phyloP scores from a whole-genome alignment of 1,139 yeast species.

The Pichia norvegensis region DNA sequence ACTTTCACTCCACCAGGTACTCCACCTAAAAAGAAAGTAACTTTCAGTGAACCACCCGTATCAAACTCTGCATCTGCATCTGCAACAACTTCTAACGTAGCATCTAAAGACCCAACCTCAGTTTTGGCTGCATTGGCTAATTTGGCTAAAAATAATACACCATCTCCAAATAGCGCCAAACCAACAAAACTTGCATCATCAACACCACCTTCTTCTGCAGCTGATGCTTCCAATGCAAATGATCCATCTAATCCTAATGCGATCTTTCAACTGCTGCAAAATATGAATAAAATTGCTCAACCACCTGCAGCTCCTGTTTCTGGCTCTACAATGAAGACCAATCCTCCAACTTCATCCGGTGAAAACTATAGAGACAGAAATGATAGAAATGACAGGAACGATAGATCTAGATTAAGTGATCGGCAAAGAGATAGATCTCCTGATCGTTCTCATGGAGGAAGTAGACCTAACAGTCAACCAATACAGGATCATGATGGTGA shows the following conservation, averaged over 20 bases:
- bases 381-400: slow-evolving; percentile 21
- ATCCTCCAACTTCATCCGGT: slow-evolving; percentile 3
- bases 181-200: slow-evolving; percentile 13
- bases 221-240: slow-evolving; percentile 27
- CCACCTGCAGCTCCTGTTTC: neutral
- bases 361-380: slow-evolving; percentile 14
- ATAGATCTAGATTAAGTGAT: slow-evolving; percentile 19
- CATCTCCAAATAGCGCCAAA: slow-evolving; percentile 21
- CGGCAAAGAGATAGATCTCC: slow-evolving; percentile 58
- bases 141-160: slow-evolving; percentile 30
- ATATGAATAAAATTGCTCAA: slow-evolving; percentile 25
- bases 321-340: neutral
- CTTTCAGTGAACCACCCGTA: slow-evolving; percentile 21
- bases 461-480: slow-evolving; percentile 6
- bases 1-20: slow-evolving; percentile 49
- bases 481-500: slow-evolving; percentile 40
- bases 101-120: slow-evolving; percentile 43
- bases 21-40: slow-evolving; percentile 34
- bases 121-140: slow-evolving; percentile 62
- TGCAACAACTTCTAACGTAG: slow-evolving; percentile 8
- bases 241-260: slow-evolving; percentile 32
- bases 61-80: neutral
- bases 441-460: slow-evolving; percentile 23
- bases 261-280: slow-evolving; percentile 38
- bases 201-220: slow-evolving; percentile 13